Percentiles rank a stretch among this genome's conserved stretches.
Evolutionary conservation across 805 yeast species (phyloP).

Genomic region (Ogataea ramenticola): DNA sequence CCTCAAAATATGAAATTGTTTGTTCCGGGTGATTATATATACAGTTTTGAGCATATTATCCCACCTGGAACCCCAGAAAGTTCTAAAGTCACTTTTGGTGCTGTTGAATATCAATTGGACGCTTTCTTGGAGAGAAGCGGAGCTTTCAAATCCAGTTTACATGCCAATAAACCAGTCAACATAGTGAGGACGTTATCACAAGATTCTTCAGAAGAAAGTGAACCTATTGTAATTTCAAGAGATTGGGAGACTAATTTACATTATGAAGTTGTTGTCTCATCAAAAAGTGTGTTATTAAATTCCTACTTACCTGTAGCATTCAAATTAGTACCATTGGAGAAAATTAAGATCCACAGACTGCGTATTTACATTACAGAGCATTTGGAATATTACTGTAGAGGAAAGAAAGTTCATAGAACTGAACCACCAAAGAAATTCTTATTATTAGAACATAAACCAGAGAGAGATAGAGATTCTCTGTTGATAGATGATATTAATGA

Average conservation of each 20-base stretch:
- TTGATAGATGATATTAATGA: slow-evolving; percentile 30
- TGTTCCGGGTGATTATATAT: slow-evolving; percentile 84
- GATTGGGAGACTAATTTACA: slow-evolving; percentile 92
- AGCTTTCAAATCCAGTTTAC: slow-evolving; percentile 72
- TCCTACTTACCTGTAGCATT: slow-evolving; percentile 80
- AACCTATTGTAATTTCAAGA: slow-evolving; percentile 83
- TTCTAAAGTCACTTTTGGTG: slow-evolving; percentile 71
- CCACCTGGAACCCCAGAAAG: slow-evolving; percentile 81
- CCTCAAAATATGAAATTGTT: slow-evolving; percentile 33
- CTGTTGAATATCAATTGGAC: slow-evolving; percentile 62
- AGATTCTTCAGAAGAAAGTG: slow-evolving; percentile 77
- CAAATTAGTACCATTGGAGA: slow-evolving; percentile 78
- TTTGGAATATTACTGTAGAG: slow-evolving; percentile 80
- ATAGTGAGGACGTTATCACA: slow-evolving; percentile 74
- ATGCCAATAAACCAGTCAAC: slow-evolving; percentile 54
- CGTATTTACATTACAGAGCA: slow-evolving; percentile 84
- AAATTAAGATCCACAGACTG: slow-evolving; percentile 79
- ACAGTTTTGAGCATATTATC: slow-evolving; percentile 85
- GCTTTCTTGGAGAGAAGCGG: slow-evolving; percentile 73
- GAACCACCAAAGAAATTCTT: slow-evolving; percentile 84
- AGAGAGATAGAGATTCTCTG: slow-evolving; percentile 39
- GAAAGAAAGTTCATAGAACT: slow-evolving; percentile 82
- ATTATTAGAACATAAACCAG: slow-evolving; percentile 72
- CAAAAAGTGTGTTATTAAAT: slow-evolving; percentile 81
- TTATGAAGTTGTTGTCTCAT: slow-evolving; percentile 86